Base-by-base conservation (phyloP, 805 yeast genomes). In the Kluyveromyces nonfermentans region DNA sequence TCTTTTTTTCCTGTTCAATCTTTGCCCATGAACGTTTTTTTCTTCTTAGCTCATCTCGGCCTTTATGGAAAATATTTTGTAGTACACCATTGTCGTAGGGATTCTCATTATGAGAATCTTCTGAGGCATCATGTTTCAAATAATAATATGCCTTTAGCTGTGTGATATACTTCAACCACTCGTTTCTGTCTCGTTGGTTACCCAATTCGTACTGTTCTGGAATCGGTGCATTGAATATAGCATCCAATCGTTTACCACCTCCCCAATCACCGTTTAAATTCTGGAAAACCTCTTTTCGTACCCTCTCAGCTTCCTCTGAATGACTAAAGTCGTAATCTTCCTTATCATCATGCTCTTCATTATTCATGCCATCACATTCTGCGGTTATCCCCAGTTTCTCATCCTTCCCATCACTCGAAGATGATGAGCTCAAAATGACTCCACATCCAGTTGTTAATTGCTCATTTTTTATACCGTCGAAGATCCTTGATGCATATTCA, bases 181-280 rank as follows among this genome's bases (percentile, higher is more conserved):
- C 61, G 22, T 50, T 52, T 10, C 61, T 53, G 40, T 62, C 64
- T 32, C 56, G 52, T 33, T 50, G 49, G 16, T 49, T 54, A 35
- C 57, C 60, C 39, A 62, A 60, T 21, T 57, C 50, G 35, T 47
- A 50, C 31, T 55, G 51, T 2, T 52, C 59, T 7, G 50, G 46
- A 12, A 55, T 46, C 2, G 62, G 63, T 12, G 57, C 54, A 33
- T 55, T 55, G 48, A 80, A 72, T 22, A 79, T 75, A 37, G 64
- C 67, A 44, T 73, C 72, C 48, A 85, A 65, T 46, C 88, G 62
- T 44, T 74, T 74, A 45, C 74, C 85, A 33, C 94, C 94, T 31
- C 80, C 80, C 93, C 93, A 85, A 17, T 71, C 64, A 1, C 73
- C 72, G 35, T 72, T 68, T 41, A 78, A 59, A 44, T 72, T 73